Evolutionary conservation across 2,329 filamentous ascomycete genomes (phyloP).

Genomic region (Colletotrichum sp.): DNA sequence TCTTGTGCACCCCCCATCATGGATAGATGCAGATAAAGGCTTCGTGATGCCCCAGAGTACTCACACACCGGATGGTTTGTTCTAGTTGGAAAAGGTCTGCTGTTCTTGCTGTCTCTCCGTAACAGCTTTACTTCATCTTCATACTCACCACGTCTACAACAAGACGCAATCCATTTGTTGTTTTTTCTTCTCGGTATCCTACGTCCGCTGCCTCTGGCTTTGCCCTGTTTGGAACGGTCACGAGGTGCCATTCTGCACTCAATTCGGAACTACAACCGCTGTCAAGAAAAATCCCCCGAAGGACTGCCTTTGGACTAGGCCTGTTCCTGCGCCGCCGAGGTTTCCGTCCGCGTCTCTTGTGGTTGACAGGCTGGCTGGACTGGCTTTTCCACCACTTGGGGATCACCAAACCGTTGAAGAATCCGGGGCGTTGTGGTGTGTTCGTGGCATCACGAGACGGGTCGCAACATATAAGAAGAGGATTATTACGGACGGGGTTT

Average conservation of each 20-base stretch:
- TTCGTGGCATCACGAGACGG: background rate
- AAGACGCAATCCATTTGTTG: background rate
- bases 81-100: background rate
- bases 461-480: background rate
- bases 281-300: background rate
- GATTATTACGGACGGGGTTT: background rate
- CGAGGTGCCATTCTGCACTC: conserved; percentile 14
- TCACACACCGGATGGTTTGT: background rate
- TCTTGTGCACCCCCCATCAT: background rate
- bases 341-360: background rate
- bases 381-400: conserved; percentile 2
- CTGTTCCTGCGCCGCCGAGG: background rate
- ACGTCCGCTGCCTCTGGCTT: background rate
- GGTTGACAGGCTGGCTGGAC: background rate
- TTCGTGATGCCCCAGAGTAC: conserved; percentile 15
- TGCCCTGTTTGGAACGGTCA: conserved; percentile 10
- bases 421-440: background rate
- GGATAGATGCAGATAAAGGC: conserved; percentile 12
- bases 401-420: background rate
- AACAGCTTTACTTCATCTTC: background rate
- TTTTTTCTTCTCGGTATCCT: background rate
- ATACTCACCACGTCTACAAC: background rate
- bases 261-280: background rate
- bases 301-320: background rate
- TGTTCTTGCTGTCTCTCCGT: background rate